Evolutionary conservation across 352 stramenopile genomes (phyloP).

Genomic region (Globisporangium nunn): DNA sequence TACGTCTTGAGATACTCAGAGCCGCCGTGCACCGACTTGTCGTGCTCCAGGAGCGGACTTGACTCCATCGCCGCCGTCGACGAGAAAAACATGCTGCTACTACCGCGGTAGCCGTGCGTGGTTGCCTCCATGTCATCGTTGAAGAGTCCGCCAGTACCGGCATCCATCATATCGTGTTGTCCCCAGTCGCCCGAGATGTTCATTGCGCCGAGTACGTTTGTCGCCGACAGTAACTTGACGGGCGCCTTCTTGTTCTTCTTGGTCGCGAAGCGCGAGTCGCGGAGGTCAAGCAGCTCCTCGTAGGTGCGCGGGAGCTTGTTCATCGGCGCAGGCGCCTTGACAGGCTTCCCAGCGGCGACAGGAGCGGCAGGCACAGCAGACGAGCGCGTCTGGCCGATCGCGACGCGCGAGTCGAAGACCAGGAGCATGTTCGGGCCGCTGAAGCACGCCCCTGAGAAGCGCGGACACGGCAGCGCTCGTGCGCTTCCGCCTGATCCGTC

Average conservation of each 20-base stretch:
- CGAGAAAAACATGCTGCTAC: conserved; percentile 28
- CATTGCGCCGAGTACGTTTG: conserved; percentile 46
- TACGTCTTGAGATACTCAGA: conserved; percentile 73
- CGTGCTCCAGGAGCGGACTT: conserved; percentile 20
- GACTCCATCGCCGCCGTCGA: conserved; percentile 13
- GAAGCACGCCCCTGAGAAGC: conserved; percentile 74
- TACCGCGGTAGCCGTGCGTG: conserved; percentile 12
- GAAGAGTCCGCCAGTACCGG: conserved; percentile 21
- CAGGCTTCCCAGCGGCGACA: conserved; percentile 45
- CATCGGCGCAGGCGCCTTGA: conserved; percentile 20
- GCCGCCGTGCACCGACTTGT: conserved; percentile 52
- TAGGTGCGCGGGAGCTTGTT: conserved; percentile 72
- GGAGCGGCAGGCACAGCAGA: conserved; percentile 31
- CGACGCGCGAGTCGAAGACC: conserved; percentile 77
- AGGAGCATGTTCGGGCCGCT: conserved; percentile 82
- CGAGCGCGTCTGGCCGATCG: conserved; percentile 61
- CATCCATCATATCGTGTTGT: conserved; percentile 23
- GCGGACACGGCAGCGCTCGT: conserved; percentile 55
- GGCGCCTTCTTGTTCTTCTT: conserved; percentile 77
- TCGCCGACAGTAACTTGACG: conserved; percentile 35
- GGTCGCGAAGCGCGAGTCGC: conserved; percentile 67
- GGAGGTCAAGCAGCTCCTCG: conserved; percentile 62
- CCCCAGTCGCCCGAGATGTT: conserved; percentile 49
- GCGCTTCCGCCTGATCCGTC: conserved; percentile 8
- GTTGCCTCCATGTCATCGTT: background rate